These are phyloP conservation scores for Tuber umbilicatum DNA, from an alignment of 495 filamentous ascomycete genomes.

Conservation along the genomic window DNA sequence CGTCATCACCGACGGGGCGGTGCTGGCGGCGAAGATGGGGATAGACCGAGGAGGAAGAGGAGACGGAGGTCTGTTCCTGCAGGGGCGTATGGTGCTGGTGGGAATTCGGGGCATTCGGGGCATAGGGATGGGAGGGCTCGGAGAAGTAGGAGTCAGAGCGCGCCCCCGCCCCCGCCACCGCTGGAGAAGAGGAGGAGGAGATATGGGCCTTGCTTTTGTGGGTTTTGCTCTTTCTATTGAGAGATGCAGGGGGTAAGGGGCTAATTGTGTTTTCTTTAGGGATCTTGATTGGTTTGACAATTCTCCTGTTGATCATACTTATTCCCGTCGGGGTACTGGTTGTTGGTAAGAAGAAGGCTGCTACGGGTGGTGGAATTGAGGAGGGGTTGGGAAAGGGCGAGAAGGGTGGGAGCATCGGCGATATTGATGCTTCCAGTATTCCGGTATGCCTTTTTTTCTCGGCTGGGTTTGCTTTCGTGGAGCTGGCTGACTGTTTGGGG, in stretches of 20 bases:
- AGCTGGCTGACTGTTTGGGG: conserved; percentile 28
- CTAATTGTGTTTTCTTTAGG: conserved; percentile 20
- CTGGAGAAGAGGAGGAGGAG: conserved; percentile 41
- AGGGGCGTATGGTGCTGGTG: background rate
- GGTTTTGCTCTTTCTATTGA: conserved; percentile 3
- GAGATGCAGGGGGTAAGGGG: background rate
- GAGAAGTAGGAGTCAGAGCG: conserved; percentile 30
- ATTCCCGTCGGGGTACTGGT: conserved; percentile 57
- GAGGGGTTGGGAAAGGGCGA: conserved; percentile 20
- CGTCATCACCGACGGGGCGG: conserved; percentile 14
- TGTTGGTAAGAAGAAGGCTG: conserved; percentile 50
- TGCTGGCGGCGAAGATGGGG: conserved; percentile 20
- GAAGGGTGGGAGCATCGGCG: conserved; percentile 23
- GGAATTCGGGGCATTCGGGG: conserved; percentile 20
- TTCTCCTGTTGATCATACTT: conserved; percentile 55
- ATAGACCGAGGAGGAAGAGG: conserved; percentile 28
- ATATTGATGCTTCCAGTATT: conserved; percentile 34
- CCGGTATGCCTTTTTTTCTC: conserved; percentile 17
- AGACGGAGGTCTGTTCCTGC: conserved; percentile 18
- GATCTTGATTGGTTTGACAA: conserved; percentile 44
- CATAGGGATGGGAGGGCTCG: conserved; percentile 19
- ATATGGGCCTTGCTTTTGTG: conserved; percentile 40
- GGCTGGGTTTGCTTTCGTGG: background rate
- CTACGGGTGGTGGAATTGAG: conserved; percentile 7
- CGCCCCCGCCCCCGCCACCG: conserved; percentile 22